Base-by-base conservation (phyloP, 257 asterid genomes). In the Catharanthus roseus region DNA sequence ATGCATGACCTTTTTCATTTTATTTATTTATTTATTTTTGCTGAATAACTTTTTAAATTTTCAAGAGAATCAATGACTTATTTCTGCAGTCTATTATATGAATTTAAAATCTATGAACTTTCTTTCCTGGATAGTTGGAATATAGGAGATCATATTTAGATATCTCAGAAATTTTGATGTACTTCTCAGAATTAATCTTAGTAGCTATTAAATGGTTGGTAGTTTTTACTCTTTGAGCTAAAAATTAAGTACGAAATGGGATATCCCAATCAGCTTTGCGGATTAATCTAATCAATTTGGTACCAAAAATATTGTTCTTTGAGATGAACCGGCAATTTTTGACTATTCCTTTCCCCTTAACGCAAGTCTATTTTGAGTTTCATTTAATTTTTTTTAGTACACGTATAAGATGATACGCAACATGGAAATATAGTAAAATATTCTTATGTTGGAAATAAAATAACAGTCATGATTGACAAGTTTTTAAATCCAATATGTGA, bases 41-140 rank as follows among this genome's bases (percentile, higher is more conserved):
- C n/a, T n/a, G n/a, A n/a, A n/a, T n/a, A n/a, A n/a, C n/a, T n/a
- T n/a, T n/a, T n/a, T n/a, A n/a, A 49, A 39, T 42, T 38, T 39
- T 34, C 3, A 10, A 28, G 47, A 53, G 19, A 29, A 38, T 28
- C 34, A 3, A 18, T 38, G 0, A 10, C 16, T 42, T 45, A 2
- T 39, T 57, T 23, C 8, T 57, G 38, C 63, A 31, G 51, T 33
- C 21, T 28, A 60, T 23, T 47, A 41, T 45, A 10, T 47, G 44
- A 72, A 45, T 41, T 55, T 29, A n/a, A 72, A 72, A 3, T 58
- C 33, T 54, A 36, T 21, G 31, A 58, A 45, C 23, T 54, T 31
- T n/a, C n/a, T 45, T 11, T 6, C 51, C 10, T n/a, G 5, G 50
- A 71, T 58, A 29, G 54, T 62, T 18, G 24, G 24, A 28, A 58